These are phyloP conservation scores for Canna indica DNA, from an alignment of 176 grass and related monocot genomes.

Conservation along the genomic window DNA sequence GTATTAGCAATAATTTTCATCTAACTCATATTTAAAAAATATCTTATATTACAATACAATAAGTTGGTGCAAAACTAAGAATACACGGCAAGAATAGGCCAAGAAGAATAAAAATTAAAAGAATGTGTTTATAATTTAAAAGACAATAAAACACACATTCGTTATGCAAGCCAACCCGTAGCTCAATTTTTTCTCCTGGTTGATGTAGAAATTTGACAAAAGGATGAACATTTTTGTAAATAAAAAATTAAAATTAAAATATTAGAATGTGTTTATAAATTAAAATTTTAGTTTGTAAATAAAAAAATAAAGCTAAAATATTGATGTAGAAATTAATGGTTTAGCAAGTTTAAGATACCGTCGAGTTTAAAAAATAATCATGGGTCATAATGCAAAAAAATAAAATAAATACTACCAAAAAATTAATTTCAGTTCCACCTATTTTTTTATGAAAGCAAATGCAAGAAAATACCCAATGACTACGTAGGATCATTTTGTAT, in stretches of 20 bases:
- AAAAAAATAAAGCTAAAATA: too few species aligned
- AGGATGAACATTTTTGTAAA: too few species aligned
- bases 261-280: too few species aligned
- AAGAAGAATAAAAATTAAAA: background rate
- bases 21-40: background rate
- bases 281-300: too few species aligned
- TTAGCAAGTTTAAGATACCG: too few species aligned
- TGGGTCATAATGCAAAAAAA: background rate
- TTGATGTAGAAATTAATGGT: too few species aligned
- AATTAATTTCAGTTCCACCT: background rate
- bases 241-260: too few species aligned
- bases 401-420: background rate
- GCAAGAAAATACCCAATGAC: background rate
- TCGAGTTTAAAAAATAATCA: too few species aligned
- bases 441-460: background rate
- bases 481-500: background rate
- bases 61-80: background rate
- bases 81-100: background rate
- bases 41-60: background rate
- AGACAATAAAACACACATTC: slow-evolving; percentile 33
- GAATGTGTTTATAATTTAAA: background rate
- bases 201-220: too few species aligned
- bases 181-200: slow-evolving; percentile 79
- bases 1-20: background rate
- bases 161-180: slow-evolving; percentile 90